Evolutionary conservation across 257 asterid species (phyloP).

Genomic region (Linderniella brevidens): DNA sequence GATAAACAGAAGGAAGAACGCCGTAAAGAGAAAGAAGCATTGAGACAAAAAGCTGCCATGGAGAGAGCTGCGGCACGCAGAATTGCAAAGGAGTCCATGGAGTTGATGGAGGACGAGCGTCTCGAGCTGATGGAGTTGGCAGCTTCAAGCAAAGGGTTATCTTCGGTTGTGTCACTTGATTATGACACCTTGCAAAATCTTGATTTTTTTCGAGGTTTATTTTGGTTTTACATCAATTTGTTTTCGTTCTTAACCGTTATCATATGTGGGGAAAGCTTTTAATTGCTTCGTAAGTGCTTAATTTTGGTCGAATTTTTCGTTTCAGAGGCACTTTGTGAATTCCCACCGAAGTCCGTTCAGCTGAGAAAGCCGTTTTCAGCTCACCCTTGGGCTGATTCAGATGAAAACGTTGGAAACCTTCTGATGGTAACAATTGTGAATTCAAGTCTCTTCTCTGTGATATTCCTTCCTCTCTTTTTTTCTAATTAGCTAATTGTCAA

Average conservation of each 20-base stretch:
- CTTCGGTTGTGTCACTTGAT: constrained; percentile 78
- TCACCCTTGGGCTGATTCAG: constrained; percentile 85
- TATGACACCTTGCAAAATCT: constrained; percentile 80
- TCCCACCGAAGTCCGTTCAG: constrained; percentile 76
- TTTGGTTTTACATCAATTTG: no score
- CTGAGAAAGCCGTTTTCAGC: constrained; percentile 64
- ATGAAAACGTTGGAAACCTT: constrained; percentile 84
- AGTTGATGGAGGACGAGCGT: constrained; percentile 96
- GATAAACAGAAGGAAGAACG: constrained; percentile 82
- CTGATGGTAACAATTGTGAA: constrained; percentile 51
- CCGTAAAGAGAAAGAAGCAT: constrained; percentile 69
- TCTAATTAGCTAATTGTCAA: neutral
- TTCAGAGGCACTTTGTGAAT: constrained; percentile 71
- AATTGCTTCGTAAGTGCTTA: no score
- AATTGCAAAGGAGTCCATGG: constrained; percentile 91
- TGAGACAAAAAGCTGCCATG: constrained; percentile 71
- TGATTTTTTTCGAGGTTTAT: constrained; percentile 69
- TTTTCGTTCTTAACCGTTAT: no score
- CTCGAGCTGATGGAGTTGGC: constrained; percentile 95
- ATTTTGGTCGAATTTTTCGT: constrained; percentile 4
- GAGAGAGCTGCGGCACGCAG: constrained; percentile 89
- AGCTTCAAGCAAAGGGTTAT: constrained; percentile 71
- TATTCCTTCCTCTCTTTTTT: neutral
- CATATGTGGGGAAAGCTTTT: no score
- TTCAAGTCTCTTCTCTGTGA: neutral